phyloP scores from a whole-genome alignment of 768 basidiomycete genomes.

The Naematelia encephala region DNA sequence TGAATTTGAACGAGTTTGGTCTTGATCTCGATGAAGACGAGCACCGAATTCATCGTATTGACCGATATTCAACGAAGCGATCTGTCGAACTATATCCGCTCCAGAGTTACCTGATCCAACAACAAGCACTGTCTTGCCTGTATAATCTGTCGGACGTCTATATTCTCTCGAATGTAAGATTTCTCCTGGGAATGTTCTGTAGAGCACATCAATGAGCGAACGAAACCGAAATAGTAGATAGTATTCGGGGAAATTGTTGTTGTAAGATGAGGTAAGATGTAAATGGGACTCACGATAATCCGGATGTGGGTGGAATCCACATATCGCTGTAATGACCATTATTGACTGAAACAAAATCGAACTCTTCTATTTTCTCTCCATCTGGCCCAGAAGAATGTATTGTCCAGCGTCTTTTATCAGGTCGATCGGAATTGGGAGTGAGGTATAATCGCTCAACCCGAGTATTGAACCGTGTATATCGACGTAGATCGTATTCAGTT shows the following conservation, averaged over 20 bases:
- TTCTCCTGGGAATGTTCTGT: constrained; percentile 42
- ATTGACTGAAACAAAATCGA: constrained; percentile 47
- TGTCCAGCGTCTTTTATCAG: constrained; percentile 18
- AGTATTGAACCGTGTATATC: constrained; percentile 63
- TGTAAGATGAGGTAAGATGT: constrained; percentile 41
- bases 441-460: constrained; percentile 54
- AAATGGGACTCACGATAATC: constrained; percentile 40
- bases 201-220: too few relatives aligned
- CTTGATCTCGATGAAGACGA: neutral
- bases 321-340: constrained; percentile 51
- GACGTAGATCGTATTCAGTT: constrained; percentile 59
- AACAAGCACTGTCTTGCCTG: constrained; percentile 48
- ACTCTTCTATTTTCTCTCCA: constrained; percentile 25
- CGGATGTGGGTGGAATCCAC: constrained; percentile 45
- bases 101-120: constrained; percentile 52
- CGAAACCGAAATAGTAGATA: too few relatives aligned
- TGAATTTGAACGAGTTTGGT: neutral
- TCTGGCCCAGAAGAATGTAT: constrained; percentile 17
- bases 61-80: constrained; percentile 21
- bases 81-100: constrained; percentile 46
- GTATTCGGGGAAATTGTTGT: neutral
- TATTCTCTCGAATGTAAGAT: constrained; percentile 51
- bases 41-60: neutral
- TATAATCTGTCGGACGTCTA: constrained; percentile 33
- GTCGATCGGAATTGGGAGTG: neutral